These are phyloP conservation scores for Nakazawaea populi DNA, from an alignment of 805 yeast genomes.

Conservation along the genomic window DNA sequence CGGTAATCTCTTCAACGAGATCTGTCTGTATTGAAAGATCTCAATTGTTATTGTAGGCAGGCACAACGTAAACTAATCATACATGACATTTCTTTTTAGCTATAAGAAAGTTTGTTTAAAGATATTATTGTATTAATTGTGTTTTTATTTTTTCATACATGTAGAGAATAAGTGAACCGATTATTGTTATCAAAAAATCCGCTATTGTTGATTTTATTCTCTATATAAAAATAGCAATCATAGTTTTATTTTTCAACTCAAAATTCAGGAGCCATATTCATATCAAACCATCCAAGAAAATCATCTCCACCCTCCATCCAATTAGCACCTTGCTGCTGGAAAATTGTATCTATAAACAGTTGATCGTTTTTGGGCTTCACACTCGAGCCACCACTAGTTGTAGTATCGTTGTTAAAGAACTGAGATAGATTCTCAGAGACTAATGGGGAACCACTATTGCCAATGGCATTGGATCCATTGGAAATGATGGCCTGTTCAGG, in stretches of 20 bases:
- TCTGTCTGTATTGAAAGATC: too few relatives aligned
- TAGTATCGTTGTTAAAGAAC: not conserved
- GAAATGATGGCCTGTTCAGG: not conserved
- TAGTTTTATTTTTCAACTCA: slow-evolving; percentile 15
- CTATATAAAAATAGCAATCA: too few relatives aligned
- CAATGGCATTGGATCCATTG: not conserved
- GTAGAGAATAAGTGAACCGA: not conserved
- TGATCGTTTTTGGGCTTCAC: slow-evolving; percentile 13
- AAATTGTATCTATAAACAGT: slow-evolving; percentile 44
- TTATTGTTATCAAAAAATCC: too few relatives aligned
- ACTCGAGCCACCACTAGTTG: not conserved
- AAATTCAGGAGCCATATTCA: slow-evolving; percentile 64
- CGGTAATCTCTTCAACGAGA: too few relatives aligned
- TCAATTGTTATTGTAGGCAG: too few relatives aligned
- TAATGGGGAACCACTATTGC: not conserved
- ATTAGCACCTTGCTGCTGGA: slow-evolving; percentile 78
- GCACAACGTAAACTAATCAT: too few relatives aligned
- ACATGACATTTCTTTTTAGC: too few relatives aligned
- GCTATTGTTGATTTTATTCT: too few relatives aligned
- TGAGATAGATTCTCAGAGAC: not conserved
- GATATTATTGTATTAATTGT: too few relatives aligned
- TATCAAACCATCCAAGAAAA: slow-evolving; percentile 90
- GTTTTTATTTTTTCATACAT: too few relatives aligned
- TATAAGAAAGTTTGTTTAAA: too few relatives aligned
- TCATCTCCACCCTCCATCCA: slow-evolving; percentile 87